These are phyloP conservation scores for Microbotryum intermedium DNA, from an alignment of 1,284 basidiomycete species.

Conservation along the genomic window DNA sequence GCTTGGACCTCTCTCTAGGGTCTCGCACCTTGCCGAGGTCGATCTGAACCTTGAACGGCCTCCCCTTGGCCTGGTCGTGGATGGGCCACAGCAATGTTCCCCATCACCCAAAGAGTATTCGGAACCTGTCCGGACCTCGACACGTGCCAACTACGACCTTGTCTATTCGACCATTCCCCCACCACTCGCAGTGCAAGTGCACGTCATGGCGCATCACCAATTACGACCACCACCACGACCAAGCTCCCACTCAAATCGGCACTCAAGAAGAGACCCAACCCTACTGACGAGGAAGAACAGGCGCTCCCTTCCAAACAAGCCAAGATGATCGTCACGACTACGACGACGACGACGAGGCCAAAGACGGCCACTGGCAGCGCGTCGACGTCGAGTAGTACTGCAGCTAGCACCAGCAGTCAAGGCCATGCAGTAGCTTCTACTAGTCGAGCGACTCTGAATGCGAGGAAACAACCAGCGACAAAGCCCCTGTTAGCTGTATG, in stretches of 20 bases:
- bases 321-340: background rate
- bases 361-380: too few species aligned
- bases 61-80: too few species aligned
- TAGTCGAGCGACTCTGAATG: background rate
- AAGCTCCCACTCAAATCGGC: too few species aligned
- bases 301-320: slow-evolving; percentile 11
- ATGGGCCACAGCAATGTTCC: too few species aligned
- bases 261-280: background rate
- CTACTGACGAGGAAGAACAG: slow-evolving; percentile 3
- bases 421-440: background rate
- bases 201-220: slow-evolving; percentile 34
- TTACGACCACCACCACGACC: slow-evolving; percentile 8
- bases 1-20: too few species aligned
- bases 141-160: slow-evolving; percentile 8
- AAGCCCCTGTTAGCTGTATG: background rate
- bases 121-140: slow-evolving; percentile 36
- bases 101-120: too few species aligned
- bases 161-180: slow-evolving; percentile 9
- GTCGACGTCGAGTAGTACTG: too few species aligned
- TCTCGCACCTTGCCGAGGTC: too few species aligned
- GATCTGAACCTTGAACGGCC: too few species aligned
- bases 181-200: too few species aligned
- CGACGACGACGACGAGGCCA: background rate
- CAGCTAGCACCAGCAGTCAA: background rate
- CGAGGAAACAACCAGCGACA: background rate